These are phyloP conservation scores for Pistacia integerrima DNA, from an alignment of 345 rosid species.

Conservation along the genomic window DNA sequence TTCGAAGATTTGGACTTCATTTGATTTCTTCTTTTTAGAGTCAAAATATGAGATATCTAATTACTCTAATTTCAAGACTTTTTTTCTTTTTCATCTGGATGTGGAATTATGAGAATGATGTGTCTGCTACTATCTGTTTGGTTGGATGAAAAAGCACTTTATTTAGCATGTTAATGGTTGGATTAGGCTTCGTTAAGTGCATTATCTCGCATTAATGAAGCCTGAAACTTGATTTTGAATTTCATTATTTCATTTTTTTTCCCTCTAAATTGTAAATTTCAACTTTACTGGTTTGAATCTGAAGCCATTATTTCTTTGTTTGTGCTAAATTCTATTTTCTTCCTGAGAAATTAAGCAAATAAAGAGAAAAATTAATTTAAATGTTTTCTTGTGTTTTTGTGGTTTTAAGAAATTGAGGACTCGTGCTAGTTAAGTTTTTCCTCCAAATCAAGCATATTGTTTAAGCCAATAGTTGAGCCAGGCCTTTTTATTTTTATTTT, in stretches of 20 bases:
- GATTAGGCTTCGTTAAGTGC: background rate
- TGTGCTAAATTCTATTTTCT: background rate
- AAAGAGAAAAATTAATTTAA: background rate
- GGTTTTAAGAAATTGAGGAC: too few relatives aligned
- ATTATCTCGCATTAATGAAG: background rate
- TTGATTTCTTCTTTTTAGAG: background rate
- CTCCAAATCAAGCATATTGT: background rate
- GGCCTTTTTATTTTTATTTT: too few relatives aligned
- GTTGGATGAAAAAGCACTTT: background rate
- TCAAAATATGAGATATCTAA: background rate
- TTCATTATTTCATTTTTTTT: background rate
- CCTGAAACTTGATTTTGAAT: background rate
- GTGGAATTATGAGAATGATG: background rate
- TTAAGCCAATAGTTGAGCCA: background rate
- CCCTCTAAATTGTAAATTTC: background rate
- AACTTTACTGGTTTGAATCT: background rate
- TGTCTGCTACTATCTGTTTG: constrained; percentile 1
- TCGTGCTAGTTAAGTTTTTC: background rate
- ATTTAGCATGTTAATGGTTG: background rate
- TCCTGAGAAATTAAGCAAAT: background rate
- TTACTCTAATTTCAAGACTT: background rate
- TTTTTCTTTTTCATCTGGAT: background rate
- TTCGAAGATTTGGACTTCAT: background rate
- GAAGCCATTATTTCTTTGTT: background rate
- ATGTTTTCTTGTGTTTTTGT: background rate